Evolutionary conservation across 257 asterid genomes (phyloP).

Genomic region (Ophiorrhiza pumila): DNA sequence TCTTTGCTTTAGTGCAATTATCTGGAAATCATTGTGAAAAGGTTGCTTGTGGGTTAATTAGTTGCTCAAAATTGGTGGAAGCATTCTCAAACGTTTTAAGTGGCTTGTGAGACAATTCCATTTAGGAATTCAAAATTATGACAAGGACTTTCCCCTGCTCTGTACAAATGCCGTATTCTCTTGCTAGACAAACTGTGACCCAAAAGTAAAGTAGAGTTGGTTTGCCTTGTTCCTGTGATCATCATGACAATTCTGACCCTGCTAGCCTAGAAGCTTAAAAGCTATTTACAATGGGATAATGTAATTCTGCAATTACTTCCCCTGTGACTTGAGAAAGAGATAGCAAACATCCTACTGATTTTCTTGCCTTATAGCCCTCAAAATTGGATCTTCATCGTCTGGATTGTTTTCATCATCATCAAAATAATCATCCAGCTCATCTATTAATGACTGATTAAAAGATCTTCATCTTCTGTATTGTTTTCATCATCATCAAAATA

Average conservation of each 20-base stretch:
- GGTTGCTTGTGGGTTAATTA: too few relatives aligned
- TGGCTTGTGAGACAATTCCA: too few relatives aligned
- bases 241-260: not conserved
- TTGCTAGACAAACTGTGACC: too few relatives aligned
- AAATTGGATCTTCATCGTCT: conserved; percentile 38
- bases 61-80: too few relatives aligned
- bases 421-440: conserved; percentile 62
- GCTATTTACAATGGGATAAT: not conserved
- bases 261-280: not conserved
- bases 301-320: not conserved
- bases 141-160: too few relatives aligned
- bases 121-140: too few relatives aligned
- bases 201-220: too few relatives aligned
- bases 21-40: too few relatives aligned
- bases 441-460: conserved; percentile 74
- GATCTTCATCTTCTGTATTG: conserved; percentile 27
- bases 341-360: conserved; percentile 16
- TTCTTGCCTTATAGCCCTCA: conserved; percentile 43
- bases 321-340: too few relatives aligned
- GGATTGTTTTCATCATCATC: conserved; percentile 48
- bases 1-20: too few relatives aligned
- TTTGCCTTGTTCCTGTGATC: not conserved
- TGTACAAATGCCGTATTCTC: too few relatives aligned
- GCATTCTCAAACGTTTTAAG: too few relatives aligned
- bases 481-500: conserved; percentile 55